Evolutionary conservation across 2,329 filamentous ascomycete species (phyloP).

Genomic region (Colletotrichum graminicola): DNA sequence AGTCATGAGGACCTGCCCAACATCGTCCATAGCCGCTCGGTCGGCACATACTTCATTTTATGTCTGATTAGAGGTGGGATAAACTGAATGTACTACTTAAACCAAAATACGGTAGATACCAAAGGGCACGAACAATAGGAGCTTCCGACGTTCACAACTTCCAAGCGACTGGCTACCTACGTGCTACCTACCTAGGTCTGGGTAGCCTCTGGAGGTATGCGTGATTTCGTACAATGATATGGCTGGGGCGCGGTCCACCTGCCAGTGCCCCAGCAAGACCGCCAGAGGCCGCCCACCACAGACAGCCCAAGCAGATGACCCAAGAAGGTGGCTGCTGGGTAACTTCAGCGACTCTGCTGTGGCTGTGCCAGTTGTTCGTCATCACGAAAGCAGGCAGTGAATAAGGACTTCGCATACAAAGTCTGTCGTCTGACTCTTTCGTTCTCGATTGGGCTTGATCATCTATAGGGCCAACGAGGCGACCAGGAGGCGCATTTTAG

Average conservation of each 20-base stretch:
- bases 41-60: background rate
- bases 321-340: background rate
- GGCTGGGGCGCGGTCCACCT: background rate
- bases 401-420: background rate
- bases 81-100: background rate
- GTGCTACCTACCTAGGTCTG: too few species aligned
- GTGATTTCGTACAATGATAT: too few species aligned
- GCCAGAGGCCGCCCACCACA: conserved; percentile 6
- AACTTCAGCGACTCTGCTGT: conserved; percentile 18
- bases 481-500: background rate
- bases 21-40: background rate
- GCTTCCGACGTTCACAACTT: background rate
- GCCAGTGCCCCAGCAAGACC: background rate
- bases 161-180: too few species aligned
- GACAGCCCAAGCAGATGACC: background rate
- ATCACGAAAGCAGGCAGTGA: conserved; percentile 6
- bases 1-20: background rate
- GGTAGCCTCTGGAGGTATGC: background rate
- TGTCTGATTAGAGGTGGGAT: background rate
- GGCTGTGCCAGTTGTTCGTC: conserved; percentile 31
- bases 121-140: background rate
- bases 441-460: background rate
- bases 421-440: background rate
- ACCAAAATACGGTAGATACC: background rate
- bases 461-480: background rate